Percentiles rank a stretch among this genome's conserved stretches.
Conservation (phyloP, 2,329 filamentous ascomycete species). For the Didymosphaeria variabile region DNA sequence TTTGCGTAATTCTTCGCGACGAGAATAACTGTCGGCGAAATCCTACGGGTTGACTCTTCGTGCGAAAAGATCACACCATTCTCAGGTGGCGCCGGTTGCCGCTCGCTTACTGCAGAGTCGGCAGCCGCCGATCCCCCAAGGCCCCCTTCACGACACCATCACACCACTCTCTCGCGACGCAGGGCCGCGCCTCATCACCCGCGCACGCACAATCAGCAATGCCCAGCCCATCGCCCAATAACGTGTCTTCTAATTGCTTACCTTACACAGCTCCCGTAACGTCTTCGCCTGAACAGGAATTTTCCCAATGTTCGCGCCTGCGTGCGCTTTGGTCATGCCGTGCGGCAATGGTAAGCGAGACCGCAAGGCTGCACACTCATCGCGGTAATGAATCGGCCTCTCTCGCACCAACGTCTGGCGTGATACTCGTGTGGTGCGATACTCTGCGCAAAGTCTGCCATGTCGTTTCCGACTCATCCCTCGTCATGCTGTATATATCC, state of each 20-base stretch:
- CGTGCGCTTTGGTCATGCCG: constrained; percentile 10
- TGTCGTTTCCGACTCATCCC: constrained; percentile 5
- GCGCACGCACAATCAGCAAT: background rate
- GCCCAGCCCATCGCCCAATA: constrained; percentile 1
- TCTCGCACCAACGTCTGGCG: background rate
- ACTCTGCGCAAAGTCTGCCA: background rate
- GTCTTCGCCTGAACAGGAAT: background rate
- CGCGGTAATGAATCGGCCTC: constrained; percentile 6
- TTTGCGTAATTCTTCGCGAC: background rate
- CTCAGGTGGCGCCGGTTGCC: constrained; percentile 10
- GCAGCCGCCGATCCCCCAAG: constrained; percentile 1
- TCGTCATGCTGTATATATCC: constrained; percentile 9
- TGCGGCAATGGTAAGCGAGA: background rate
- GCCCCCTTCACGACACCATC: constrained; percentile 14
- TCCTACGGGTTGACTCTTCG: background rate
- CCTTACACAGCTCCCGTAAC: background rate
- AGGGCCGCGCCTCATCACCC: constrained; percentile 1
- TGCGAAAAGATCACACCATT: constrained; percentile 7
- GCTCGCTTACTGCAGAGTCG: constrained; percentile 3
- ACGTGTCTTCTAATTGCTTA: background rate
- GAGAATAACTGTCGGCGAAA: background rate
- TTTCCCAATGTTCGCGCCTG: constrained; percentile 5
- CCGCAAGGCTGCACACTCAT: constrained; percentile 6
- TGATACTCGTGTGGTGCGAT: constrained; percentile 14
- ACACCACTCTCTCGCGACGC: constrained; percentile 14